Percentiles rank a stretch among this genome's conserved stretches.
Conservation (phyloP, 805 yeast genomes). For the Myxozyma mucilagina region DNA sequence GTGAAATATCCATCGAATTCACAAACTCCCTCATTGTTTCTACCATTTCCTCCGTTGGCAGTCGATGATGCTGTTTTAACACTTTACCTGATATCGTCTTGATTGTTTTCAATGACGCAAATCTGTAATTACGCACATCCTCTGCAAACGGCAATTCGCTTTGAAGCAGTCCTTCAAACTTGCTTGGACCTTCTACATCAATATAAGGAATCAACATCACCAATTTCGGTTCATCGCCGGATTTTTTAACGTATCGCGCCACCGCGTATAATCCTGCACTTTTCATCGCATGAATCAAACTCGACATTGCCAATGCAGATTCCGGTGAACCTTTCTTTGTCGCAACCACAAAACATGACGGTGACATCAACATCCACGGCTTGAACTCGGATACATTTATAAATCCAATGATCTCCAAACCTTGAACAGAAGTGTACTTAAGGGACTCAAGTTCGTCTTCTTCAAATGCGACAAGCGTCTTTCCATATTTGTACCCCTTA, state of each 20-base stretch:
- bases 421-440: conserved; percentile 49
- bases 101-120: conserved; percentile 50
- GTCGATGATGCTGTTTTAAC: conserved; percentile 34
- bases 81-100: conserved; percentile 41
- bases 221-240: conserved; percentile 46
- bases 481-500: conserved; percentile 69
- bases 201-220: conserved; percentile 37
- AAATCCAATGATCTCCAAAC: conserved; percentile 68
- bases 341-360: conserved; percentile 57
- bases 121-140: conserved; percentile 55
- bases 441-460: conserved; percentile 49
- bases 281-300: conserved; percentile 55
- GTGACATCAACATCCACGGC: conserved; percentile 59
- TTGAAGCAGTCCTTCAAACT: conserved; percentile 44
- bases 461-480: conserved; percentile 56
- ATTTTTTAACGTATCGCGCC: conserved; percentile 62
- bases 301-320: conserved; percentile 48
- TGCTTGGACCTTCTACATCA: not conserved
- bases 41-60: conserved; percentile 46
- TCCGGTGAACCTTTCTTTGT: conserved; percentile 38
- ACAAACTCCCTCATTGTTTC: conserved; percentile 49
- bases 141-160: conserved; percentile 68
- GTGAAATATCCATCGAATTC: conserved; percentile 48
- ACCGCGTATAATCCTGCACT: conserved; percentile 53
- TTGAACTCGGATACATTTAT: conserved; percentile 45